Evolutionary conservation across 2,329 filamentous ascomycete genomes (phyloP).

Genomic region (Fusarium neocosmosporiellum): DNA sequence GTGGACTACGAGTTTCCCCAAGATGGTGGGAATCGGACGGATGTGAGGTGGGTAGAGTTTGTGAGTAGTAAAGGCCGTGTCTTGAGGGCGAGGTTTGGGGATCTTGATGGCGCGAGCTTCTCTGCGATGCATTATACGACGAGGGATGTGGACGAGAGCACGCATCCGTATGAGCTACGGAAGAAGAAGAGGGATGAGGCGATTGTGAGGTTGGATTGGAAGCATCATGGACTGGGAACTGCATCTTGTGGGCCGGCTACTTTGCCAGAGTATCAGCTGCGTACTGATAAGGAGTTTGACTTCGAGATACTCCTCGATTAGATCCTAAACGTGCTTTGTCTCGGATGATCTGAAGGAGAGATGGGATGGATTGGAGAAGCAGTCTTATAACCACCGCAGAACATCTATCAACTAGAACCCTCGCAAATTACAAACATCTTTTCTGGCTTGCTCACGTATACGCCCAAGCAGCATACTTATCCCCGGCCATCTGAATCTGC

Average conservation of each 20-base stretch:
- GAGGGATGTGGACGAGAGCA: conserved; percentile 62
- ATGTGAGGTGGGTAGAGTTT: conserved; percentile 62
- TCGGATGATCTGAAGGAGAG: background rate
- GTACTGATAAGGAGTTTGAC: conserved; percentile 38
- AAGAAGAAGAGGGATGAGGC: conserved; percentile 61
- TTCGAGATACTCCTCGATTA: conserved; percentile 58
- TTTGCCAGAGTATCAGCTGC: conserved; percentile 59
- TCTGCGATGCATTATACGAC: conserved; percentile 65
- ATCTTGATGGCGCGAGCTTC: conserved; percentile 65
- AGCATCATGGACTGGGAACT: conserved; percentile 71
- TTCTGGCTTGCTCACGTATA: too few species aligned
- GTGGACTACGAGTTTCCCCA: conserved; percentile 76
- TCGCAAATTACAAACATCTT: too few species aligned
- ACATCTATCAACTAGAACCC: background rate
- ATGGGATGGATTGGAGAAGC: background rate
- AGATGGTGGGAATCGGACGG: conserved; percentile 73
- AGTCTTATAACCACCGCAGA: background rate
- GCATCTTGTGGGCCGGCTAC: conserved; percentile 71
- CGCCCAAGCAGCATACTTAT: conserved; percentile 51
- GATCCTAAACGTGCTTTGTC: background rate
- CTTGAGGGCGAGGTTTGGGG: conserved; percentile 58
- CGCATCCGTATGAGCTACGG: conserved; percentile 70
- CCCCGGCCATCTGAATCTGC: conserved; percentile 40
- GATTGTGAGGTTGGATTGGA: conserved; percentile 68
- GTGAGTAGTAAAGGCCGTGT: conserved; percentile 51